Base-by-base conservation (phyloP, 345 rosid genomes). In the Hibiscus mutabilis region DNA sequence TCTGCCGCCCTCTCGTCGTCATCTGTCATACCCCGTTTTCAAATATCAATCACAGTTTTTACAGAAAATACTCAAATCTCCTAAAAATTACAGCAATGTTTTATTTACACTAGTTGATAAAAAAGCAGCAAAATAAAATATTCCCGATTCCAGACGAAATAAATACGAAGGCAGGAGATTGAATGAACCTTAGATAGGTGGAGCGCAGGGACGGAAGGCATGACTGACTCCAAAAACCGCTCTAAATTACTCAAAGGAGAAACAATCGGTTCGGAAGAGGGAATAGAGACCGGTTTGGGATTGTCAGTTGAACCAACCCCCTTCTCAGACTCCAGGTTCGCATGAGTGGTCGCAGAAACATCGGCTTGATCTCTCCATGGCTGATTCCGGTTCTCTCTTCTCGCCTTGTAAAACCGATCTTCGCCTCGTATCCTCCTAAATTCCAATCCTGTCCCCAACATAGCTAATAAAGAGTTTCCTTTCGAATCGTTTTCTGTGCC, bases 401-500 rank as follows among this genome's bases (percentile, higher is more conserved):
- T 82, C 53, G 85, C 82, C n/a, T 82, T 84, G 65, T 74, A 69
- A 47, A 86, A 81, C 46, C 79, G 85, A 77, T 88, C 86, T 3
- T 88, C 89, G n/a, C 72, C 88, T 15, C 81, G 72, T 24, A 76
- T 74, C 0, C 88, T 77, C 65, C 66, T 74, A 35, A 84, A 79
- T 75, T 80, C 81, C 80, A 85, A 74, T 62, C 87, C 90, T 3
- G 84, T 22, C 14, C 89, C 83, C 29, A 82, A 75, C 91, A 89
- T 89, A 24, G 76, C 72, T 51, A 60, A 13, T 13, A 46, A 46
- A 11, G 4, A 60, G 55, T 19, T 19, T 33, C 8, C 63, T 40
- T 69, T 2, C 3, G 31, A 42, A 40, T 11, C 18, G 19, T 6
- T 69, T 55, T 18, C 5, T 14, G 13, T 2, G 6, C 31, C 9